Evolutionary conservation across 1,284 basidiomycete genomes (phyloP), one percentile per base, ranked within the genome.

Genomic region (Cutaneotrichosporon spelunceum): DNA sequence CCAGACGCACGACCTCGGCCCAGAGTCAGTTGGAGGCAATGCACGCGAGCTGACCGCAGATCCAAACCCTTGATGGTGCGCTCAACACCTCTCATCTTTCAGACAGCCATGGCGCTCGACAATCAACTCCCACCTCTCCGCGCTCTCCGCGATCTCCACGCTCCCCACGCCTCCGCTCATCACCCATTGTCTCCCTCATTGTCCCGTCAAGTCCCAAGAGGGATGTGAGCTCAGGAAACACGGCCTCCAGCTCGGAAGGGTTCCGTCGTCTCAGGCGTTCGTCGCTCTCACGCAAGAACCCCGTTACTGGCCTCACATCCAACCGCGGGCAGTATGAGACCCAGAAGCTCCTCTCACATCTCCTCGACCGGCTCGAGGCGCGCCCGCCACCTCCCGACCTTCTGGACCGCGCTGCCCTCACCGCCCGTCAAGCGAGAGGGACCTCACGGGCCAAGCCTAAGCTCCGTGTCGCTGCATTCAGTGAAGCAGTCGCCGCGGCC

Each of bases 251-350:
- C 24, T 21, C 54, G 13, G 57, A 42, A 4, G 39, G 39, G 4
- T 36, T 54, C 14, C 39, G 57, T 13, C 49, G 55, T 19, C 30
- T 57, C 14, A 56, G 60, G 10, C 56, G 56, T 6, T 45, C 61
- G 3, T 55, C 61, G 1, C 9, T 59, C 1, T 14, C 53, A 6
- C 63, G 63, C 19, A 62, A 44, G 45, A n/a, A 23, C 11, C 49
- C 59, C 4, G 49, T 53, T 3, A 42, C 24, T 1, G 53, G 29
- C 3, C 34, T 60, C 7, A 54, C 59, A 23, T 23, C 36, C 36
- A 67, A 66, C 16, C 58, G 66, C n/a, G 73, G 74, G 0, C 65
- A 73, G 27, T 68, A 71, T 47, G 76, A 78, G 49, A 73, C 72
- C 2, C 72, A 73, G 49, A 77, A 78, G 57, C 64, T 78, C 8